Evolutionary conservation across 352 stramenopile species (phyloP).

Genomic region (Globisporangium cylindrosporum): DNA sequence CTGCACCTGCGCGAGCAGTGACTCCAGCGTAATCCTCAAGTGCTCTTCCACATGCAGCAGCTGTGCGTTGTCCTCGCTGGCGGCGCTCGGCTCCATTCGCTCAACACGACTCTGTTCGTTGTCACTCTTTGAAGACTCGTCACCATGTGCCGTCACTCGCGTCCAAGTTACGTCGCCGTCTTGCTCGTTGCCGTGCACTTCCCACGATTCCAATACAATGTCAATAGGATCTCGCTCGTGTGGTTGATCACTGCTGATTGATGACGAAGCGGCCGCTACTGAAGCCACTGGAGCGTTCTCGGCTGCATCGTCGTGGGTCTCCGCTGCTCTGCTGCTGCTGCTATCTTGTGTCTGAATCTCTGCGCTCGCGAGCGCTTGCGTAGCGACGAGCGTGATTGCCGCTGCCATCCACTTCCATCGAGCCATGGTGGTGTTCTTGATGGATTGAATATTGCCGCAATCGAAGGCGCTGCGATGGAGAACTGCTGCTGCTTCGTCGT

Average conservation of each 20-base stretch:
- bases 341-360: background rate
- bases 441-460: background rate
- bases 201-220: conserved; percentile 9
- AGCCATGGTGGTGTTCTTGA: background rate
- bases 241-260: background rate
- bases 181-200: conserved; percentile 7
- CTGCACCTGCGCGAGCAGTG: conserved; percentile 19
- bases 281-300: background rate
- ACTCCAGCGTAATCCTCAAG: conserved; percentile 20
- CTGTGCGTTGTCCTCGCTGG: background rate
- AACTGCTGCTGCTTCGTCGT: background rate
- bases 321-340: background rate
- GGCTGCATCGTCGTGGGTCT: background rate
- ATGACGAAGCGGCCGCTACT: background rate
- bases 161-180: background rate
- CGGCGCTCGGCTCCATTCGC: background rate
- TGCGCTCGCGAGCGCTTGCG: background rate
- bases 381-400: background rate
- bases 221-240: background rate
- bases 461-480: background rate
- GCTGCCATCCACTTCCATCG: conserved; percentile 1
- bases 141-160: background rate
- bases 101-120: background rate
- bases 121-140: no score
- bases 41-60: conserved; percentile 7